Evolutionary conservation across 2,329 filamentous ascomycete genomes (phyloP), one percentile per base, ranked within the genome.

Genomic region (Aspergillus sp.): DNA sequence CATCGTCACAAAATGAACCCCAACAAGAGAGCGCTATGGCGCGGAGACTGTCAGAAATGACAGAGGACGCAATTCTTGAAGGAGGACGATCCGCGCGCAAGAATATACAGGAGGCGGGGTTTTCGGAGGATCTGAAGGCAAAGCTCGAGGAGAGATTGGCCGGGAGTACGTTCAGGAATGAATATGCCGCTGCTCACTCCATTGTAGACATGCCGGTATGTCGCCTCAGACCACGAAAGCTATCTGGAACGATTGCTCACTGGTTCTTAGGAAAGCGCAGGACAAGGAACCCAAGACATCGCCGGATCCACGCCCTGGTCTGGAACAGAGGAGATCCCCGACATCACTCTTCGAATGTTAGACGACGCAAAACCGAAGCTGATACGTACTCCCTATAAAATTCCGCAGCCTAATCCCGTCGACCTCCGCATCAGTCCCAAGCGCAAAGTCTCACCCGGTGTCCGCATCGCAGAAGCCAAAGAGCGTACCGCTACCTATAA

Each of bases 331-430:
- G 74, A 73, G 4, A 71, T 85, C 1, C 80, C 84, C 57, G 90
- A 96, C 64, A 78, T 85, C 0, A 83, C 89, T 19, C 71, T 95
- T 43, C 83, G 93, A 27, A 97, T 97, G 86, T 73, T 85, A 7
- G 77, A 79, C 42, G 81, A 83, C 58, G 74, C 78, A 13, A 77
- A 80, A 7, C 25, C 25, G 57, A 83, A 82, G 60, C 79, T 78
- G 15, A 60, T 79, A 12, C 72, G 74, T 35, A 63, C 65, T 22
- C 65, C 72, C 1, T 70, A 60, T 53, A 70, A 68, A 51, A 68
- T 68, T 38, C 74, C 66, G 17, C 59, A 64, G 7, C 65, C 66
- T 15, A 55, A 57, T 35, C 69, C 74, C 2, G 62, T 72, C 22
- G 73, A 71, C 51, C 66, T 78, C 12, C 72, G 74, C 37, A 74